Evolutionary conservation across 2,329 filamentous ascomycete genomes (phyloP).

Genomic region (Rosellinia necatrix): DNA sequence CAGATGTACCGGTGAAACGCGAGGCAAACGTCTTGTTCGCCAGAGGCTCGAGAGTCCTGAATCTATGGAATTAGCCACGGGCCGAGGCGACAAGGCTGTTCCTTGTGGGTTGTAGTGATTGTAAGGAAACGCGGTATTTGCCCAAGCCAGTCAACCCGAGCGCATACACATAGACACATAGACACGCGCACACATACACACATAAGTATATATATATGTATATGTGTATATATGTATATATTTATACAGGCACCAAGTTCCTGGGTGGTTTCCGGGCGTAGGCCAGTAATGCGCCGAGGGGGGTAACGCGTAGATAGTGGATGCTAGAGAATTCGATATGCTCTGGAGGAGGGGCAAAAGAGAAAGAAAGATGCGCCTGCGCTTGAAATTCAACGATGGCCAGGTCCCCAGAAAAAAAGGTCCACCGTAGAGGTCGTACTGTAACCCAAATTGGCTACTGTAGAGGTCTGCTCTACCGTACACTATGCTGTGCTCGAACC

Average conservation of each 20-base stretch:
- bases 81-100: constrained; percentile 10
- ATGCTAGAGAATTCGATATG: constrained; percentile 27
- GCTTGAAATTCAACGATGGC: constrained; percentile 25
- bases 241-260: too few relatives aligned
- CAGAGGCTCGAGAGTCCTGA: constrained; percentile 20
- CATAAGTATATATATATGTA: background rate
- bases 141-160: background rate
- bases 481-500: constrained; percentile 2
- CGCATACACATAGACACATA: background rate
- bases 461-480: background rate
- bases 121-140: constrained; percentile 1
- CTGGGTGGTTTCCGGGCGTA: constrained; percentile 10
- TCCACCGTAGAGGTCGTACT: constrained; percentile 31
- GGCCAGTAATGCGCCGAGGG: constrained; percentile 25
- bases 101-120: too few relatives aligned
- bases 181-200: background rate
- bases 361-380: constrained; percentile 30
- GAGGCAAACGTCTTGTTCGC: constrained; percentile 27
- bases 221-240: too few relatives aligned
- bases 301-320: constrained; percentile 22
- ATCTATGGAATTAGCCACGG: constrained; percentile 17
- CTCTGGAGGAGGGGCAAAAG: constrained; percentile 33
- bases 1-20: constrained; percentile 23
- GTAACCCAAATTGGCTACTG: constrained; percentile 23
- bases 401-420: constrained; percentile 19